Base-by-base conservation (phyloP, 805 yeast species). In the Komagataella ulmi region DNA sequence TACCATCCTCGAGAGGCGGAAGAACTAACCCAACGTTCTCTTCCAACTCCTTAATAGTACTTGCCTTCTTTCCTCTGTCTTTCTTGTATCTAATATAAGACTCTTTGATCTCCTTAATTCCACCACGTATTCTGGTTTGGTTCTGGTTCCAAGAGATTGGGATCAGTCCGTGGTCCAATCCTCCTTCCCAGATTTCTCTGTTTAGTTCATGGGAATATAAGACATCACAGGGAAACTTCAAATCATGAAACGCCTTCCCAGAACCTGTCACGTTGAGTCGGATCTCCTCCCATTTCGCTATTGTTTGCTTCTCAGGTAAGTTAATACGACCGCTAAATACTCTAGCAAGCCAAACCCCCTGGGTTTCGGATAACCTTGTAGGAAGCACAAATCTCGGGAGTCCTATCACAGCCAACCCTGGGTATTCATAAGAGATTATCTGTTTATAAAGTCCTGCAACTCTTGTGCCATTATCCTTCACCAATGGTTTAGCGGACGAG, bases 291-390 rank as follows among this genome's bases (percentile, higher is more conserved):
- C 74, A 74, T 43, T 60, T 54, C 44, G 59, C 56, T 79, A 80
- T 82, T n/a, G 68, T 73, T 21, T 66, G 67, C 17, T 57, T 54
- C 0, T 72, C 46, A 1, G 89, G 88, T 12, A 82, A 63, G 14
- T 56, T 10, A 2, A 85, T 61, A 46, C 80, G 70, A 0, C 81
- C 81, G 3, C 77, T 62, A 66, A 84, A 79, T 2, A 80, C 79
- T 53, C 88, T 71, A 2, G 85, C 77, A 30, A 85, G 68, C 59
- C 81, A 74, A 6, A 81, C 71, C 0, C 85, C 88, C 60, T 86
- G 93, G 49, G 77, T 67, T 53, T 75, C 79, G 14, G 84, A 75
- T 1, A 76, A 66, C 50, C 86, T 72, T 54, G 82, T 80, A 5
- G 88, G 86, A 0, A 83, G 66, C 3, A 80, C 79, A 55, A 77